These are phyloP conservation scores for Trapa bicornis DNA, from an alignment of 345 rosid species.

Conservation along the genomic window DNA sequence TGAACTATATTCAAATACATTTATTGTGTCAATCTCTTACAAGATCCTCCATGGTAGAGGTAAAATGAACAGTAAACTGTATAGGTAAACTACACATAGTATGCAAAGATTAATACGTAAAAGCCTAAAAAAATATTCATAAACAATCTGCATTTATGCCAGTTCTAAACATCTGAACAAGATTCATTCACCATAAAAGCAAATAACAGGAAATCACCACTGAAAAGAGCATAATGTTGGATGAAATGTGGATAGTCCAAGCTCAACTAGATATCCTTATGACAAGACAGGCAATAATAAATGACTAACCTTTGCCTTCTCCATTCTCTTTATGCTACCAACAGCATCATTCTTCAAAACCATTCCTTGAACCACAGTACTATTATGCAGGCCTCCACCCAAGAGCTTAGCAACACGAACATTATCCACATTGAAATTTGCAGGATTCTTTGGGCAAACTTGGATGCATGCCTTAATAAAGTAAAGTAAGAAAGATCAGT, in stretches of 20 bases:
- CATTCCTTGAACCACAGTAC: constrained; percentile 72
- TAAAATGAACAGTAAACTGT: too few relatives aligned
- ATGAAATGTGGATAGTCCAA: too few relatives aligned
- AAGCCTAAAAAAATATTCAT: too few relatives aligned
- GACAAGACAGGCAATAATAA: background rate
- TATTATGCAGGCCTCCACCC: constrained; percentile 85
- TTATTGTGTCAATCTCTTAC: too few relatives aligned
- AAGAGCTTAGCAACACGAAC: constrained; percentile 84
- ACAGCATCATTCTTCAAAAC: constrained; percentile 81
- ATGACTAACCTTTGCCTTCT: constrained; percentile 75
- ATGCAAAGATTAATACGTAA: too few relatives aligned
- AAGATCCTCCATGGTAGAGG: too few relatives aligned
- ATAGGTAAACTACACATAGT: too few relatives aligned
- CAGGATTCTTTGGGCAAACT: constrained; percentile 93
- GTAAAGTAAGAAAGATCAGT: background rate
- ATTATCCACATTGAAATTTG: constrained; percentile 86
- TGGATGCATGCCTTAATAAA: constrained; percentile 77
- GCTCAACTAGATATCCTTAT: background rate
- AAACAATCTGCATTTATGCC: too few relatives aligned
- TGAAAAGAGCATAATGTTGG: too few relatives aligned
- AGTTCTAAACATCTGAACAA: too few relatives aligned
- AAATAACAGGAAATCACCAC: too few relatives aligned
- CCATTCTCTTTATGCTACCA: constrained; percentile 68
- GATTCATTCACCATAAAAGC: too few relatives aligned
- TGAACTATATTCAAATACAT: background rate